Evolutionary conservation across 495 filamentous ascomycete species (phyloP).

Genomic region (Aspergillus coremiiformis): DNA sequence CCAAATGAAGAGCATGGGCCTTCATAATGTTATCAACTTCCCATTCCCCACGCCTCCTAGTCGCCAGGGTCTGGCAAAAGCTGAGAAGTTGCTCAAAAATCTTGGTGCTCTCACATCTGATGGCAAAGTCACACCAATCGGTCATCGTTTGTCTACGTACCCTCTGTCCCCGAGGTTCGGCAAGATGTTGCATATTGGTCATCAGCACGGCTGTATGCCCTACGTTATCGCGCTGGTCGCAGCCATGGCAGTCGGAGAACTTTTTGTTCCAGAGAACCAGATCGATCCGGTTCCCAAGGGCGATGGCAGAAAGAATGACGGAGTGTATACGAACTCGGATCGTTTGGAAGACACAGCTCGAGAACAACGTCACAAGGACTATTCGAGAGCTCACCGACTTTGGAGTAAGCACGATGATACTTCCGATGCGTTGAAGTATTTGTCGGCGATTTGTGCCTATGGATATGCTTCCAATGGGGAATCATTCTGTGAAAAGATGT

Average conservation of each 20-base stretch:
- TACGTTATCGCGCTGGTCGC: slow-evolving; percentile 87
- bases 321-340: slow-evolving; percentile 57
- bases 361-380: slow-evolving; percentile 58
- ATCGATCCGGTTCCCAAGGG: slow-evolving; percentile 45
- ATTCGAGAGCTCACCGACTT: slow-evolving; percentile 65
- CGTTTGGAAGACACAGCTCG: slow-evolving; percentile 60
- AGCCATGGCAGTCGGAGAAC: slow-evolving; percentile 75
- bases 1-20: slow-evolving; percentile 91
- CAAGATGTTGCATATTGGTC: slow-evolving; percentile 81
- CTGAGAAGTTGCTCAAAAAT: slow-evolving; percentile 77
- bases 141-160: slow-evolving; percentile 75
- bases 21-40: slow-evolving; percentile 87
- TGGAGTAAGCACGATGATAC: slow-evolving; percentile 75
- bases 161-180: slow-evolving; percentile 86
- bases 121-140: slow-evolving; percentile 70
- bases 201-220: slow-evolving; percentile 72
- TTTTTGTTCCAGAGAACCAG: slow-evolving; percentile 83
- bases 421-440: slow-evolving; percentile 82
- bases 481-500: slow-evolving; percentile 70
- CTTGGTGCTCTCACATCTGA: slow-evolving; percentile 57
- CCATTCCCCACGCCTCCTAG: slow-evolving; percentile 95
- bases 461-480: slow-evolving; percentile 65
- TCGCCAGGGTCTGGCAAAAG: slow-evolving; percentile 67
- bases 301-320: slow-evolving; percentile 27
- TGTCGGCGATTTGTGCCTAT: slow-evolving; percentile 76